These are phyloP conservation scores for Xylaria sp. DNA, from an alignment of 2,329 filamentous ascomycete genomes.

Conservation along the genomic window DNA sequence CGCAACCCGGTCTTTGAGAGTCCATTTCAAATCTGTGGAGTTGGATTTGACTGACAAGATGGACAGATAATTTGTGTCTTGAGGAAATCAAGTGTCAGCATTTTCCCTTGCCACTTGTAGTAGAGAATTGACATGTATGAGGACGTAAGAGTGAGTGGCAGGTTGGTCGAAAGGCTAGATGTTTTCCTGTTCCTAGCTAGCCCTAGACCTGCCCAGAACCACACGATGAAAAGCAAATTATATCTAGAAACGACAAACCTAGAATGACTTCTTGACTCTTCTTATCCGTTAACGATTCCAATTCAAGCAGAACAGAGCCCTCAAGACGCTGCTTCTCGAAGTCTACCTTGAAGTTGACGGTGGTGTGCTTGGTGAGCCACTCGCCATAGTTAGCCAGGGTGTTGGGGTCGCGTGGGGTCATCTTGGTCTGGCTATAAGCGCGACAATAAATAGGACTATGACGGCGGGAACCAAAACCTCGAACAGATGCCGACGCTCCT, in stretches of 20 bases:
- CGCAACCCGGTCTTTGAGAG: slow-evolving; percentile 74
- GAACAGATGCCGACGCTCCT: slow-evolving; percentile 32
- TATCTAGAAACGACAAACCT: slow-evolving; percentile 19
- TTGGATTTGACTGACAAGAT: slow-evolving; percentile 78
- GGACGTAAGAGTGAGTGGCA: neutral
- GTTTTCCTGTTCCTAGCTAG: neutral
- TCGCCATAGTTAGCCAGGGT: slow-evolving; percentile 92
- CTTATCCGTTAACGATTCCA: slow-evolving; percentile 80
- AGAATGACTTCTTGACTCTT: slow-evolving; percentile 82
- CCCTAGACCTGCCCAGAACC: neutral
- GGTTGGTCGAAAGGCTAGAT: neutral
- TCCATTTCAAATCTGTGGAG: slow-evolving; percentile 72
- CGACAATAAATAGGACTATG: slow-evolving; percentile 3
- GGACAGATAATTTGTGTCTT: slow-evolving; percentile 84
- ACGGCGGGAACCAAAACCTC: slow-evolving; percentile 34
- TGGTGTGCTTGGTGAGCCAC: slow-evolving; percentile 86
- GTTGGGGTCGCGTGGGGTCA: slow-evolving; percentile 78
- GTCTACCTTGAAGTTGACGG: slow-evolving; percentile 82
- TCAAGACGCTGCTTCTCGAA: slow-evolving; percentile 82
- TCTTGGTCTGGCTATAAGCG: slow-evolving; percentile 42
- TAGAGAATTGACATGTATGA: neutral
- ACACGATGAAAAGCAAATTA: neutral
- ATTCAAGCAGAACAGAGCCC: slow-evolving; percentile 79
- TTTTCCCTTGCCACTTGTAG: neutral
- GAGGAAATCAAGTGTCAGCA: slow-evolving; percentile 10